A percentile compares a stretch with the other conserved stretches of the same genome.
Conservation (phyloP, 2,329 filamentous ascomycete genomes). For the Colletotrichum cereale region DNA sequence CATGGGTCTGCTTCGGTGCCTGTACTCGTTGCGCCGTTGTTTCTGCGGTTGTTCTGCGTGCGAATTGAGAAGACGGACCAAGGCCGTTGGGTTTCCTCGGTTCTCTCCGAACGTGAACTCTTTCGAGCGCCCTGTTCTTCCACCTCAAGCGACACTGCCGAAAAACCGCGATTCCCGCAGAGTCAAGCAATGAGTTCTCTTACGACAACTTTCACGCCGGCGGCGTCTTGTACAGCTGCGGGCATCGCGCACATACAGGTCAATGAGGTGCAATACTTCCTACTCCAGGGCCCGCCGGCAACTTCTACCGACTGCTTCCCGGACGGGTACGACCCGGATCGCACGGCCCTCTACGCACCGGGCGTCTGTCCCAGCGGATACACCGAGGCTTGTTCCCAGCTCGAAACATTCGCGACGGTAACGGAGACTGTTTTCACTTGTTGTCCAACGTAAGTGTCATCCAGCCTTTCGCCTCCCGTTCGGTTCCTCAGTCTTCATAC, state of each 20-base stretch:
- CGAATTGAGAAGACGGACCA: not conserved
- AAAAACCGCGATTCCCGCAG: not conserved
- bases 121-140: not conserved
- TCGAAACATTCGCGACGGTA: not conserved
- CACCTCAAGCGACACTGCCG: not conserved
- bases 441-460: constrained; percentile 2
- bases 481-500: not conserved
- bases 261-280: constrained; percentile 1
- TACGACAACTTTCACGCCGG: constrained; percentile 4
- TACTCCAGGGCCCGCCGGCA: constrained; percentile 10
- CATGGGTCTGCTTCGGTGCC: not conserved
- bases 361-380: constrained; percentile 5
- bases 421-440: constrained; percentile 3
- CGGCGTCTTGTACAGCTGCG: constrained; percentile 7
- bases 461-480: not conserved
- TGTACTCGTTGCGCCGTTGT: not conserved
- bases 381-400: not conserved
- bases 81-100: not conserved
- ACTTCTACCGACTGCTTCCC: not conserved
- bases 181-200: not conserved
- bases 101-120: not conserved
- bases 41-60: not conserved
- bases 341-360: not conserved
- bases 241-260: not conserved
- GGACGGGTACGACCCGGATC: not conserved